Conservation (phyloP, 2,329 filamentous ascomycete genomes). For the Cladosporium austrohemisphaericum region DNA sequence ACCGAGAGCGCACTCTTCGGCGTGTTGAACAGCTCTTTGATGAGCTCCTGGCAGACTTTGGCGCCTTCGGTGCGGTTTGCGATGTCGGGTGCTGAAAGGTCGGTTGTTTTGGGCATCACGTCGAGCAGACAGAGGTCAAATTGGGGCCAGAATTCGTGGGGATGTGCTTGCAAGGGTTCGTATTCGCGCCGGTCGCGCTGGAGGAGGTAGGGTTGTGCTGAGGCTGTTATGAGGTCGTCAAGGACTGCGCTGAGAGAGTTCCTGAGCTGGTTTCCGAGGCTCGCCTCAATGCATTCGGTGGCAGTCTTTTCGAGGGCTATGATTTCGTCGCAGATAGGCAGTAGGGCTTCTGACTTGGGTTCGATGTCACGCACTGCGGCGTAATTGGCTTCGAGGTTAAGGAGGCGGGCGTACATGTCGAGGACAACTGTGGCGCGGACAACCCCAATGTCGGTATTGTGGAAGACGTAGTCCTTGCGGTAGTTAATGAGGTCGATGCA, state of each 20-base stretch:
- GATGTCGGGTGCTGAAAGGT: conserved; percentile 31
- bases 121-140: conserved; percentile 60
- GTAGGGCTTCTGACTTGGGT: conserved; percentile 8
- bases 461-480: background rate
- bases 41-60: conserved; percentile 40
- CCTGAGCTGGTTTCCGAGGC: background rate
- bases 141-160: conserved; percentile 63
- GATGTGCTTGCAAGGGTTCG: conserved; percentile 61
- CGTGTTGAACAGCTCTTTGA: conserved; percentile 43
- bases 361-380: conserved; percentile 14
- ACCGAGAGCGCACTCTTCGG: conserved; percentile 38
- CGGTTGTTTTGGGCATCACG: conserved; percentile 54
- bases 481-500: background rate
- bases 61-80: conserved; percentile 22
- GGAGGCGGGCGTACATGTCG: conserved; percentile 22
- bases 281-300: background rate
- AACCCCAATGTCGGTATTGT: background rate
- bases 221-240: conserved; percentile 25
- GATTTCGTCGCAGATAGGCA: conserved; percentile 14
- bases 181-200: conserved; percentile 66
- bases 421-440: conserved; percentile 3
- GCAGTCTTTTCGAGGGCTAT: background rate
- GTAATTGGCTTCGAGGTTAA: conserved; percentile 30
- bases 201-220: conserved; percentile 36
- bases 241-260: background rate